These are phyloP conservation scores for Chaetomiaceae sp. DNA, from an alignment of 2,329 filamentous ascomycete genomes.

Conservation along the genomic window DNA sequence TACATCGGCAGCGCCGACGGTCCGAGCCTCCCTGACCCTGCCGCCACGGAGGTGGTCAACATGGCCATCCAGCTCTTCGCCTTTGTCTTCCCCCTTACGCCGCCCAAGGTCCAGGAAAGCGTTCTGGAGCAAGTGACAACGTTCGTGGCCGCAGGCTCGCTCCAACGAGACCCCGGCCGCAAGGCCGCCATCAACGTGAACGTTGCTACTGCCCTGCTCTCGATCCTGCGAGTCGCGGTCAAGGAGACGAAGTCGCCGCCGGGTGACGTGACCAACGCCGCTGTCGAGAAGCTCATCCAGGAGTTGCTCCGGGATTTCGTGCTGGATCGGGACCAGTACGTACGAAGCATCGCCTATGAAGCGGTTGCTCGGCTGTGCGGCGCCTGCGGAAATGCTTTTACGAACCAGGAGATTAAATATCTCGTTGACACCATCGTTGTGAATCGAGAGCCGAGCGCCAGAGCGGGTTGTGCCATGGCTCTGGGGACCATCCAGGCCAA, in stretches of 20 bases:
- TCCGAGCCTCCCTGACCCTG: constrained; percentile 63
- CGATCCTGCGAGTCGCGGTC: constrained; percentile 75
- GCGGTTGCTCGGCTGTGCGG: constrained; percentile 82
- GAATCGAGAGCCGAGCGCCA: constrained; percentile 87
- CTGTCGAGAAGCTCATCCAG: constrained; percentile 80
- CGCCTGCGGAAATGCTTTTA: constrained; percentile 79
- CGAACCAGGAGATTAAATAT: constrained; percentile 78
- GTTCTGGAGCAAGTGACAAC: constrained; percentile 90
- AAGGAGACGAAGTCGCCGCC: constrained; percentile 70
- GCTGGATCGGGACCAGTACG: constrained; percentile 75
- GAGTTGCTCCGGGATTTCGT: constrained; percentile 70
- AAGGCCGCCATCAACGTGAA: constrained; percentile 92
- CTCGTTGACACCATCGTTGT: constrained; percentile 91
- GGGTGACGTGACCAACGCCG: constrained; percentile 68
- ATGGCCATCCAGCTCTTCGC: constrained; percentile 91
- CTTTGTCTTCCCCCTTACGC: constrained; percentile 82
- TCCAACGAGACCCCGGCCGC: constrained; percentile 81
- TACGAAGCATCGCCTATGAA: constrained; percentile 80
- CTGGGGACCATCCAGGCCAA: constrained; percentile 91
- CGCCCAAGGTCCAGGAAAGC: constrained; percentile 90
- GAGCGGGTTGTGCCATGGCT: constrained; percentile 91
- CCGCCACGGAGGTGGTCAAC: constrained; percentile 90
- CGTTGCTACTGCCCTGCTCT: constrained; percentile 74
- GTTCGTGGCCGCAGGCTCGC: constrained; percentile 72
- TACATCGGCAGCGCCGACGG: constrained; percentile 58